Evolutionary conservation across 1,139 yeast genomes (phyloP).

Genomic region (Barnettozyma hawaiiensis): DNA sequence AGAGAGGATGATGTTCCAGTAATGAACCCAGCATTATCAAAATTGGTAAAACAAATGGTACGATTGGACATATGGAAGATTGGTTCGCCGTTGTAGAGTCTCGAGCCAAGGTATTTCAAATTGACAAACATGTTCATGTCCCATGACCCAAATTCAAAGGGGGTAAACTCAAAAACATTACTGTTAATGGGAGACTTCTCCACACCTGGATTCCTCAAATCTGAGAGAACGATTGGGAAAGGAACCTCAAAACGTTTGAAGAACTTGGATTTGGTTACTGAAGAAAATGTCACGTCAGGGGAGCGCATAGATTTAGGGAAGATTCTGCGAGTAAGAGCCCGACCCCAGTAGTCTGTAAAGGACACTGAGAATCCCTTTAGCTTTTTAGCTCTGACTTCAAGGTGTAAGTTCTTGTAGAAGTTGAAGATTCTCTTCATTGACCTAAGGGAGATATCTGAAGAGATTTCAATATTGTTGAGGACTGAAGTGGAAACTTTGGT

Average conservation of each 20-base stretch:
- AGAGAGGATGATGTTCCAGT: constrained; percentile 70
- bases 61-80: constrained; percentile 22
- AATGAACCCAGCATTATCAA: constrained; percentile 69
- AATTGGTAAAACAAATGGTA: constrained; percentile 45
- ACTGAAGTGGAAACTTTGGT: constrained; percentile 14
- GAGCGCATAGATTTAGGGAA: constrained; percentile 35
- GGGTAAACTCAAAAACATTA: constrained; percentile 49
- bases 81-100: constrained; percentile 33
- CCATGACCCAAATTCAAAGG: constrained; percentile 71
- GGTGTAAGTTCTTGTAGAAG: constrained; percentile 48
- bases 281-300: constrained; percentile 37
- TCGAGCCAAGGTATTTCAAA: constrained; percentile 49
- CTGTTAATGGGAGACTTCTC: constrained; percentile 26
- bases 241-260: constrained; percentile 37
- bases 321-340: constrained; percentile 47
- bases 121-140: constrained; percentile 51
- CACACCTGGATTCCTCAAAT: constrained; percentile 32
- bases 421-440: constrained; percentile 34
- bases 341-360: constrained; percentile 64
- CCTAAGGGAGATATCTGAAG: constrained; percentile 24
- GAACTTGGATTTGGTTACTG: constrained; percentile 27
- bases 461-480: constrained; percentile 19
- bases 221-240: constrained; percentile 38
- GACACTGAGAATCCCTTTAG: constrained; percentile 50
- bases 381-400: constrained; percentile 47